Base-by-base conservation (phyloP, 73 alveolate species). In the Paramecium caudatum region DNA sequence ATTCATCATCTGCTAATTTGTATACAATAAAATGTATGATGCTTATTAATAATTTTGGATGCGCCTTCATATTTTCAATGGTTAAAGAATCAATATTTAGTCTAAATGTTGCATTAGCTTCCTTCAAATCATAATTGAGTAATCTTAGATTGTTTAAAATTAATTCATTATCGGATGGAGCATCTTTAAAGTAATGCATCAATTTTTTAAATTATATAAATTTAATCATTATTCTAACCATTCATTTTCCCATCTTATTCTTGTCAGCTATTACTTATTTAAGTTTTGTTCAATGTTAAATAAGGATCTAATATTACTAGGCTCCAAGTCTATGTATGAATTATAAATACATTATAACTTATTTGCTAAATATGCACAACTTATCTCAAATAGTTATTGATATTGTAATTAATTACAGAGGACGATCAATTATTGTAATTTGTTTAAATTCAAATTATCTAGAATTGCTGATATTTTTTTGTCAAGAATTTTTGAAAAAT, bases 151-250 rank as follows among this genome's bases (percentile, higher is more conserved):
- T 74, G 43, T 74, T 74, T 34, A 74, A 7, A 0, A 45, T 39
- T 39, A 74, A 21, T 45, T 74, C 88, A 2, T 13, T 3, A 25
- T 74, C 68, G 16, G 68, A 39, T 10, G 65, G 62, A 13, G 27
- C 33, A 33, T 65, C 83, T 65, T 65, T 65, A 65, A 65, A 65
- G 39, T 65, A 65, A 36, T 65, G 83, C 83, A 65, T 65, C 30
- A 55, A 55, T 55, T 55, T 55, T 12, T 27, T 55, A 19, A 55
- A 10, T 55, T 9, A 23, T 55, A 3, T 23, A 55, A 27, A 21
- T 16, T 17, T 49, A 55, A 12, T 55, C 80, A 55, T 55, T 55
- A 17, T 21, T 55, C 30, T 10, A 55, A 55, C 80, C 80, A 55
- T 5, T 55, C 30, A 23, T 55, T 55, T 23, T 55, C 80, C 6